Conservation (phyloP, 2,329 filamentous ascomycete species). For the Coniosporium uncinatum region DNA sequence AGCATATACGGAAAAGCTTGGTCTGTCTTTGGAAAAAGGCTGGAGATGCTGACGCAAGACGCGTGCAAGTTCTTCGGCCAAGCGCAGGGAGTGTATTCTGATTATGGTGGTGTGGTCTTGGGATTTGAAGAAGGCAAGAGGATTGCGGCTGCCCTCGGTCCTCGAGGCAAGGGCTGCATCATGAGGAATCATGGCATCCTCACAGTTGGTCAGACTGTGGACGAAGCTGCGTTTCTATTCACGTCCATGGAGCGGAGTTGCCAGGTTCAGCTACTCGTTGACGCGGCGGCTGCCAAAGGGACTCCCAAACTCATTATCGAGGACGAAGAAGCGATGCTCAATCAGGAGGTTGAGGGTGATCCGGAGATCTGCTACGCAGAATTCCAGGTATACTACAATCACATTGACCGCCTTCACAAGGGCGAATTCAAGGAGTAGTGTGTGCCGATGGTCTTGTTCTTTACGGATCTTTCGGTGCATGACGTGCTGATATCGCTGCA, state of each 20-base stretch:
- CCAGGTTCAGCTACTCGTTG: constrained; percentile 36
- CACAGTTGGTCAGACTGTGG: constrained; percentile 32
- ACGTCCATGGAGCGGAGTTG: constrained; percentile 12
- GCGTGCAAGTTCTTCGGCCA: constrained; percentile 32
- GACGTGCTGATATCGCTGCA: too few species aligned
- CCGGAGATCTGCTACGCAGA: not conserved
- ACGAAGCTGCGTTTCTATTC: constrained; percentile 36
- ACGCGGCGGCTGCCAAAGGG: constrained; percentile 58
- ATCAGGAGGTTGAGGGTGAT: not conserved
- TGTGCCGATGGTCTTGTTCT: too few species aligned
- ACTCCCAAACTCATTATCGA: constrained; percentile 13
- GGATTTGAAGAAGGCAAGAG: constrained; percentile 35
- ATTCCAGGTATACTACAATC: not conserved
- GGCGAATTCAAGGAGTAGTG: not conserved
- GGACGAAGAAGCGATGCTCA: not conserved
- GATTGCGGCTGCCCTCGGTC: constrained; percentile 31
- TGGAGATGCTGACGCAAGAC: constrained; percentile 39
- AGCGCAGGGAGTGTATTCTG: not conserved
- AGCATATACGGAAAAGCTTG: constrained; percentile 36
- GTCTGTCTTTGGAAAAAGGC: constrained; percentile 31
- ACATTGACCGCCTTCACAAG: not conserved
- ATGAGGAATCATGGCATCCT: constrained; percentile 39
- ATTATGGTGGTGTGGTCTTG: constrained; percentile 36
- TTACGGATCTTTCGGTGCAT: too few species aligned
- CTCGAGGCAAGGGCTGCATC: constrained; percentile 33